phyloP scores from a whole-genome alignment of 352 stramenopile genomes.

The Nothophytophthora sp. region DNA sequence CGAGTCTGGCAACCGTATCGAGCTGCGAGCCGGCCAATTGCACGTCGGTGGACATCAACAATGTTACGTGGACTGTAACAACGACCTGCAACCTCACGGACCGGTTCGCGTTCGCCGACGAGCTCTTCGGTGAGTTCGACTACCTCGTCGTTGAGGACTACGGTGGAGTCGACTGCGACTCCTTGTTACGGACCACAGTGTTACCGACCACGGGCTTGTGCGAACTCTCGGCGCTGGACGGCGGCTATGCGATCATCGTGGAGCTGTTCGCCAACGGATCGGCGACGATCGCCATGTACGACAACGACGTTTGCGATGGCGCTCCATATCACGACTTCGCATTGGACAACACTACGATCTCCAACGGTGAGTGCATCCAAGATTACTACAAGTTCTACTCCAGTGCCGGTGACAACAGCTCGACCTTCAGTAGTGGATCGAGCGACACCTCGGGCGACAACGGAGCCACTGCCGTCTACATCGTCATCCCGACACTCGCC shows the following conservation, averaged over 20 bases:
- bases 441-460: background rate
- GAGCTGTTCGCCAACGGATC: conserved; percentile 25
- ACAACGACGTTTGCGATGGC: conserved; percentile 1
- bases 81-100: conserved; percentile 21
- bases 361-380: conserved; percentile 18
- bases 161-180: conserved; percentile 6
- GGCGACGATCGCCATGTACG: conserved; percentile 15
- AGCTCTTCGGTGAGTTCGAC: conserved; percentile 19
- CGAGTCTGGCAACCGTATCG: conserved; percentile 8
- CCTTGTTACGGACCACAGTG: conserved; percentile 15
- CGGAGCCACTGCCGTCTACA: conserved; percentile 6
- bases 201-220: conserved; percentile 18
- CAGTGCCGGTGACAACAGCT: conserved; percentile 5
- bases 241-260: conserved; percentile 16
- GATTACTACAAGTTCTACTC: conserved; percentile 31
- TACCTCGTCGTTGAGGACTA: conserved; percentile 30
- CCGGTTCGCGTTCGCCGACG: conserved; percentile 19
- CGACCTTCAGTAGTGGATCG: too few species aligned
- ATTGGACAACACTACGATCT: conserved; percentile 21
- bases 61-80: conserved; percentile 7
- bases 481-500: conserved; percentile 12
- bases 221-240: conserved; percentile 9
- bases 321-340: conserved; percentile 4
- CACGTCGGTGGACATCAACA: conserved; percentile 11
- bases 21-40: conserved; percentile 8